phyloP scores from a whole-genome alignment of 164 flowering plant species.

The Malania oleifera region DNA sequence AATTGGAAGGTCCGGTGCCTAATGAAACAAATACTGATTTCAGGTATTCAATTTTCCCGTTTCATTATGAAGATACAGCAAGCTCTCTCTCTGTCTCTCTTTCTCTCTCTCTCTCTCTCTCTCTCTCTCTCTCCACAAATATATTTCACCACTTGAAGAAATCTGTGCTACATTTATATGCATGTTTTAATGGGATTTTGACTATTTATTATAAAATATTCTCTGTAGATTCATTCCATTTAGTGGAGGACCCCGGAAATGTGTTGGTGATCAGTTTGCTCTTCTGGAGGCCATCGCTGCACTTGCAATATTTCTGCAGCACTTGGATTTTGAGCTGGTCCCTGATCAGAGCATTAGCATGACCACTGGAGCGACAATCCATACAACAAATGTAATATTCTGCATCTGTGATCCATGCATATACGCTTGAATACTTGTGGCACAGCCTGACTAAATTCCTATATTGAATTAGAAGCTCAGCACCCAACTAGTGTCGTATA shows the following conservation, averaged over 20 bases:
- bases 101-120: neutral
- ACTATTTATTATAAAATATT: neutral
- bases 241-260: constrained; percentile 98
- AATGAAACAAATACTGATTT: constrained; percentile 89
- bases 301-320: constrained; percentile 75
- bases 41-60: constrained; percentile 36
- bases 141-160: neutral
- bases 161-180: neutral
- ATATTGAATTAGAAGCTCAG: neutral
- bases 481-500: neutral
- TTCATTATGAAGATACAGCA: neutral
- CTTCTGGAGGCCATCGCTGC: constrained; percentile 80
- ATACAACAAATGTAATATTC: constrained; percentile 77
- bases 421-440: neutral
- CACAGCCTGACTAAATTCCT: neutral
- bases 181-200: neutral
- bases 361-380: constrained; percentile 98
- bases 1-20: constrained; percentile 73
- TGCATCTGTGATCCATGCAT: neutral
- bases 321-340: constrained; percentile 69
- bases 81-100: too few relatives aligned
- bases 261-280: constrained; percentile 97
- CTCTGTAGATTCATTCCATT: constrained; percentile 78
- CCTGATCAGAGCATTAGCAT: constrained; percentile 84
- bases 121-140: neutral